These are phyloP conservation scores for Tetrastigma voinierianum DNA, from an alignment of 164 flowering plant genomes.

Conservation along the genomic window DNA sequence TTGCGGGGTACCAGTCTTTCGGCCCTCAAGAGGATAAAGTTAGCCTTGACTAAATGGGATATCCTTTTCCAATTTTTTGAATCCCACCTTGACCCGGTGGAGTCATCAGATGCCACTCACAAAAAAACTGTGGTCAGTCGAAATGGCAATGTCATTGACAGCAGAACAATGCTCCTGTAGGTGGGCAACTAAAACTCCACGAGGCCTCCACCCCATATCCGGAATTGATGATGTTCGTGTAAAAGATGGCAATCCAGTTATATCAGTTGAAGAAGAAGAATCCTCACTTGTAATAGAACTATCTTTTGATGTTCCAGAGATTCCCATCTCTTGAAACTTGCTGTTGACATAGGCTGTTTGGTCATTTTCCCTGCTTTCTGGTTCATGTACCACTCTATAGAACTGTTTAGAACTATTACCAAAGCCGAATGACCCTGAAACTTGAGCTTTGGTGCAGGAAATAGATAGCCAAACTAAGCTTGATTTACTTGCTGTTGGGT, in stretches of 20 bases:
- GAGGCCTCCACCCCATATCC: slow-evolving; percentile 98
- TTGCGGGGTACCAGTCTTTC: slow-evolving; percentile 72
- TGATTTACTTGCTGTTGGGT: slow-evolving; percentile 65
- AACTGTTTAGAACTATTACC: slow-evolving; percentile 63
- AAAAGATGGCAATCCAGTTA: slow-evolving; percentile 47
- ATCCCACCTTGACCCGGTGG: slow-evolving; percentile 98
- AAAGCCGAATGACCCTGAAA: slow-evolving; percentile 75
- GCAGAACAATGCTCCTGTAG: slow-evolving; percentile 98
- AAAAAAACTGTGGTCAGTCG: slow-evolving; percentile 88
- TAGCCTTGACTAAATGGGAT: slow-evolving; percentile 88
- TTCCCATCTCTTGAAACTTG: slow-evolving; percentile 63
- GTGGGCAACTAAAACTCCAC: slow-evolving; percentile 96
- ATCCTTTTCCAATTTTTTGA: slow-evolving; percentile 89
- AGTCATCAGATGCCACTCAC: slow-evolving; percentile 98
- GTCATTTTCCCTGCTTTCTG: slow-evolving; percentile 69
- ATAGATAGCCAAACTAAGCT: slow-evolving; percentile 69
- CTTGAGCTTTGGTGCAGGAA: slow-evolving; percentile 75
- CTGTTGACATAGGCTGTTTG: slow-evolving; percentile 41
- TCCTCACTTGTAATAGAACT: slow-evolving; percentile 46
- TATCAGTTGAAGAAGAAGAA: slow-evolving; percentile 42
- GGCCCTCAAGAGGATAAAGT: slow-evolving; percentile 84
- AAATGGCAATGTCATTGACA: slow-evolving; percentile 84
- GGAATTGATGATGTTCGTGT: slow-evolving; percentile 57
- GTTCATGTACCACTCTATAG: slow-evolving; percentile 82
- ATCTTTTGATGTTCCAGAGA: slow-evolving; percentile 51